Base-by-base conservation (phyloP, 108 stramenopile species). In the Skeletonema menzelii region DNA sequence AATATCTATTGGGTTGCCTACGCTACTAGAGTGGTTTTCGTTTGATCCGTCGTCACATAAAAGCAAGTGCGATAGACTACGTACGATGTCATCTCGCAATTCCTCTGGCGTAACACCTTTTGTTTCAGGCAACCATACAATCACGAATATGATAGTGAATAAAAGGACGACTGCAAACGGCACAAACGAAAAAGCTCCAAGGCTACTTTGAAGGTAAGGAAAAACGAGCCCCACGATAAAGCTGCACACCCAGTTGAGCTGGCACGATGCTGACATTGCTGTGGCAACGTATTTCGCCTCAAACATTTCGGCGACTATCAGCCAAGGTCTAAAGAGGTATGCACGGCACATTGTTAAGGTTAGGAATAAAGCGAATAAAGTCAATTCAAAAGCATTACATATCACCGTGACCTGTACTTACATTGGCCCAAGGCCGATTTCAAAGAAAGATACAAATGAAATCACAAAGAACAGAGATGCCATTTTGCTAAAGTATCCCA, bases 401-500 rank as follows among this genome's bases (percentile, higher is more conserved):
- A n/a, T n/a, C n/a, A n/a, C n/a, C n/a, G n/a, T 67, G 4, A 68
- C 49, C 4, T 64, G 63, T 42, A 77, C 76, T 62, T 97, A 97
- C 49, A 99, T 98, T 13, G 97, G 97, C 7, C 99, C 99, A 6
- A 98, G 69, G 14, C 99, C 99, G 70, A 99, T 91, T 76, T 97
- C 99, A 69, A 97, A 99, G 73, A 96, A 97, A 14, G 69, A 67
- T 1, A 99, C 97, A 72, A 90, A 98, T 7, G 74, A 57, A 59
- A 88, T 90, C 14, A 98, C 94, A n/a, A 89, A 92, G 53, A 88
- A 80, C 59, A 99, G 75, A n/a, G 94, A 84, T 12, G 86, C 67
- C 28, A 85, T 71, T 61, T 92, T 92, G 72, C 74, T 76, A 32
- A 95, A 84, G 63, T 82, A 63, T 15, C 87, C 92, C 7, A 53